Evolutionary conservation across 371 early-diverging fungal species (phyloP).

Genomic region (Mortierella sp.): DNA sequence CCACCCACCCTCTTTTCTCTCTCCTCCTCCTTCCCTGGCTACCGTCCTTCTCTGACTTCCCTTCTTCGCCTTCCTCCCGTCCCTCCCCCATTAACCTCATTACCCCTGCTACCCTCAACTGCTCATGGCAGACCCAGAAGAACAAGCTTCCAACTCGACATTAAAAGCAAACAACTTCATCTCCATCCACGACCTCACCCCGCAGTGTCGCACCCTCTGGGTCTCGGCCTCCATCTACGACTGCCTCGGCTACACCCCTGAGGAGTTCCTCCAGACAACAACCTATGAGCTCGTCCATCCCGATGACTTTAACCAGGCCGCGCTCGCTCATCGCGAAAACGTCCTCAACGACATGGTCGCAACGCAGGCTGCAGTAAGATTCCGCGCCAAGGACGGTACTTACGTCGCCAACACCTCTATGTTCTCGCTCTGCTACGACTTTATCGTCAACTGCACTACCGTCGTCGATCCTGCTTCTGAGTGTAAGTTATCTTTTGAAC

Average conservation of each 20-base stretch:
- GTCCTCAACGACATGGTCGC: constrained; percentile 63
- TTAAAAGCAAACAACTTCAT: constrained; percentile 59
- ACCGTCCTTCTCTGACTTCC: too few species aligned
- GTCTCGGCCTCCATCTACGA: constrained; percentile 63
- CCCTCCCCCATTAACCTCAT: neutral
- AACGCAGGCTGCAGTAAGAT: constrained; percentile 18
- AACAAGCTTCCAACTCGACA: neutral
- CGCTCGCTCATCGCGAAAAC: constrained; percentile 54
- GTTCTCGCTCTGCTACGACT: constrained; percentile 29
- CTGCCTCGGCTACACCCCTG: constrained; percentile 63
- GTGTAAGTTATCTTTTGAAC: constrained; percentile 16
- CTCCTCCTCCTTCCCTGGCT: too few species aligned
- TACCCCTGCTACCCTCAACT: neutral
- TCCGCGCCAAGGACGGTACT: constrained; percentile 25
- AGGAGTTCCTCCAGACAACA: constrained; percentile 63
- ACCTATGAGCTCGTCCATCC: constrained; percentile 61
- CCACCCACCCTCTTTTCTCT: neutral
- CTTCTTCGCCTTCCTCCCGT: neutral
- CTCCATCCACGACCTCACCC: constrained; percentile 67
- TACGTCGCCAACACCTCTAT: constrained; percentile 3
- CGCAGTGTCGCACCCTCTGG: constrained; percentile 61
- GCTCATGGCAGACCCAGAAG: neutral
- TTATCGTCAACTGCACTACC: constrained; percentile 28
- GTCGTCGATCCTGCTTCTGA: constrained; percentile 10
- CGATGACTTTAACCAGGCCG: constrained; percentile 49